A percentile compares a stretch with the other conserved stretches of the same genome.
phyloP scores from a whole-genome alignment of 2,329 filamentous ascomycete species.

The Pezicula carpinea region DNA sequence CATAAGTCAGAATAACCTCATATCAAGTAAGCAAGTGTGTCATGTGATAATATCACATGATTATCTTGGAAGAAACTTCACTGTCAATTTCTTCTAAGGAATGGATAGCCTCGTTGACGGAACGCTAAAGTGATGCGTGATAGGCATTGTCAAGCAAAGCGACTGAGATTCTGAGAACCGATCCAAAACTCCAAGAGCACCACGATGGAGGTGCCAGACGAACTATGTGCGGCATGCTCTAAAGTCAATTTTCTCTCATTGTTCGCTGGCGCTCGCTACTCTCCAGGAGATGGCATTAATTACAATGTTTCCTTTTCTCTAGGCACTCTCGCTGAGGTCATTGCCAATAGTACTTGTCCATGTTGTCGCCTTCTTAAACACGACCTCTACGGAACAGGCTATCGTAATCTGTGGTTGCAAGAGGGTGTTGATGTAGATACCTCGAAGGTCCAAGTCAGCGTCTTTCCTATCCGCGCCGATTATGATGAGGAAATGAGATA shows the following conservation, averaged over 20 bases:
- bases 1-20: too few species aligned
- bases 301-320: not conserved
- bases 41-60: too few species aligned
- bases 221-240: not conserved
- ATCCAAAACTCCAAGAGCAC: too few species aligned
- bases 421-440: not conserved
- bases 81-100: too few species aligned
- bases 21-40: too few species aligned
- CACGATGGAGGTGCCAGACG: not conserved
- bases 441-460: not conserved
- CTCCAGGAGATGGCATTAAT: not conserved
- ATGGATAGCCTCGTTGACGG: too few species aligned
- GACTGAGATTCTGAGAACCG: too few species aligned
- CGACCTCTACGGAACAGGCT: not conserved
- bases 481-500: not conserved
- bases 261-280: slow-evolving; percentile 2
- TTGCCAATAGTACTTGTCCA: not conserved
- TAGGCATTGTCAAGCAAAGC: too few species aligned
- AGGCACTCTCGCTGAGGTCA: slow-evolving; percentile 1
- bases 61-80: too few species aligned
- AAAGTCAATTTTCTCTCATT: slow-evolving; percentile 1
- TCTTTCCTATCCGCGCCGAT: not conserved
- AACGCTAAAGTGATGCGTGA: too few species aligned
- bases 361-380: slow-evolving; percentile 2
- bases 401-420: not conserved